Evolutionary conservation across 371 early-diverging fungal genomes (phyloP).

Genomic region (Zychaea mexicana): DNA sequence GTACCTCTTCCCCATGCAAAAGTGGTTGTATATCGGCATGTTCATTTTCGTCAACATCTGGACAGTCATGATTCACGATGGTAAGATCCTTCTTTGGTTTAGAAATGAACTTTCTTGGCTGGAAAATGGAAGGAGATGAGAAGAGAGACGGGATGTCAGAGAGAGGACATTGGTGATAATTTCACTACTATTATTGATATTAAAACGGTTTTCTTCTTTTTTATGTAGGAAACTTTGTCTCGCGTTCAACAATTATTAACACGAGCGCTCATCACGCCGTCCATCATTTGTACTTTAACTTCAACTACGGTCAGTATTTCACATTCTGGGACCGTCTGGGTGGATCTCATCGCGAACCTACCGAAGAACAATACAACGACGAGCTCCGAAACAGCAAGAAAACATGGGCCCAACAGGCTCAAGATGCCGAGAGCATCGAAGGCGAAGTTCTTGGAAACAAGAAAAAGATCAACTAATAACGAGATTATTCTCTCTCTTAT

Average conservation of each 20-base stretch:
- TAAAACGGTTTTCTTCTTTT: too few relatives aligned
- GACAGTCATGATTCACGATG: slow-evolving; percentile 97
- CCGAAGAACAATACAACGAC: slow-evolving; percentile 67
- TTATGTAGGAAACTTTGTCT: slow-evolving; percentile 61
- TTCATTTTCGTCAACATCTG: slow-evolving; percentile 93
- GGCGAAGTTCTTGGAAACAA: slow-evolving; percentile 20
- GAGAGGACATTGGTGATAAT: too few relatives aligned
- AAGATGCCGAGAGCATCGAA: slow-evolving; percentile 65
- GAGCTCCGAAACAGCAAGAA: slow-evolving; percentile 62
- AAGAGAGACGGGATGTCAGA: too few relatives aligned
- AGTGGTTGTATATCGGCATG: slow-evolving; percentile 78
- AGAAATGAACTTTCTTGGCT: too few relatives aligned
- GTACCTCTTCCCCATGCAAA: slow-evolving; percentile 89
- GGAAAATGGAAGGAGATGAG: neutral
- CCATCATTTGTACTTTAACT: slow-evolving; percentile 97
- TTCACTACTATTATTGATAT: too few relatives aligned
- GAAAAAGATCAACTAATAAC: slow-evolving; percentile 20
- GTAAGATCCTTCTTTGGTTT: too few relatives aligned
- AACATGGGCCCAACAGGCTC: slow-evolving; percentile 70
- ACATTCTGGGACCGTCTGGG: slow-evolving; percentile 85
- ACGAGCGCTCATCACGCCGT: slow-evolving; percentile 95
- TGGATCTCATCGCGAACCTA: slow-evolving; percentile 73
- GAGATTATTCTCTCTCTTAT: too few relatives aligned
- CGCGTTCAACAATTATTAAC: slow-evolving; percentile 65
- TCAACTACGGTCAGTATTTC: slow-evolving; percentile 97